phyloP scores from a whole-genome alignment of 345 rosid genomes.

The Eucalyptus pauciflora region DNA sequence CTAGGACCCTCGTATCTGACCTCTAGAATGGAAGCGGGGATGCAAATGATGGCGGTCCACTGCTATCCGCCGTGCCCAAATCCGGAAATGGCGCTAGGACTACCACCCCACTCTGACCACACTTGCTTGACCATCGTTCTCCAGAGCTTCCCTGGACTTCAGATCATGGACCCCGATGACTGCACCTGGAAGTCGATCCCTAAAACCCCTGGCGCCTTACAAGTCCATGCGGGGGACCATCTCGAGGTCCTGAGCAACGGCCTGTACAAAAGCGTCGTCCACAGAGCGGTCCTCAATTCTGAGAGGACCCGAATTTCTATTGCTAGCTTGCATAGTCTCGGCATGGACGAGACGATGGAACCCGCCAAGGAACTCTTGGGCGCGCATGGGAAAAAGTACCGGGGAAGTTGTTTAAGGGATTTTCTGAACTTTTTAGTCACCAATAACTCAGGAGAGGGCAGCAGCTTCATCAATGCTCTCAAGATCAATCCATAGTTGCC shows the following conservation, averaged over 20 bases:
- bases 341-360: constrained; percentile 48
- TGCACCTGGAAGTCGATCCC: constrained; percentile 38
- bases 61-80: constrained; percentile 55
- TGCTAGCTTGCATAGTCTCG: constrained; percentile 58
- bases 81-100: constrained; percentile 27
- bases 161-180: constrained; percentile 21
- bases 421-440: constrained; percentile 38
- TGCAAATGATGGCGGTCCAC: constrained; percentile 49
- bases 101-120: constrained; percentile 66
- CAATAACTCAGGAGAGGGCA: constrained; percentile 30
- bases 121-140: constrained; percentile 44
- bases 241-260: constrained; percentile 69
- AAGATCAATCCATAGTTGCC: constrained; percentile 11
- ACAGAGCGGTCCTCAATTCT: constrained; percentile 27
- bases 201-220: constrained; percentile 30
- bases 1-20: constrained; percentile 26
- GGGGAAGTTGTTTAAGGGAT: constrained; percentile 50
- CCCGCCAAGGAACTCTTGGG: constrained; percentile 40
- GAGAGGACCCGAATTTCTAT: constrained; percentile 38
- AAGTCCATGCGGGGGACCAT: constrained; percentile 59
- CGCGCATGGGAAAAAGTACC: constrained; percentile 27
- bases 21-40: constrained; percentile 31
- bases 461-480: constrained; percentile 32
- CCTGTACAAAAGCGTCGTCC: constrained; percentile 38
- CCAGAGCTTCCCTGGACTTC: constrained; percentile 44